phyloP scores from a whole-genome alignment of 108 stramenopile species.

The Fragilaria crotonensis region DNA sequence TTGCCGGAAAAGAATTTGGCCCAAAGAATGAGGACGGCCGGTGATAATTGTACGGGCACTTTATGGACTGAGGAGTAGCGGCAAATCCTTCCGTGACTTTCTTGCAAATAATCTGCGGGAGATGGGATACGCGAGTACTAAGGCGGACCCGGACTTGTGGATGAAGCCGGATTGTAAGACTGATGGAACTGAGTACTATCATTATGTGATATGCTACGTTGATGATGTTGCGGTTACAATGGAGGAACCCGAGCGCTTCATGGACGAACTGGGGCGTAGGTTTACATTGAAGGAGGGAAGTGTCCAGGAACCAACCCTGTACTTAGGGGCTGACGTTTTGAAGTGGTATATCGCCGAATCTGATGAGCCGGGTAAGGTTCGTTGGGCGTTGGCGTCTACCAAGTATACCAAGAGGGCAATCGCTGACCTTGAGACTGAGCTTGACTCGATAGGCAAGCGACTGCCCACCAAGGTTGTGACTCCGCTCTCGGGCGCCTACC shows the following conservation, averaged over 20 bases:
- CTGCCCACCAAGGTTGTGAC: too few species aligned
- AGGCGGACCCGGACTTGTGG: constrained; percentile 28
- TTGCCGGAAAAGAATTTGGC: too few species aligned
- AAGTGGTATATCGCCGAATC: background rate
- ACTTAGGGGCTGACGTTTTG: constrained; percentile 11
- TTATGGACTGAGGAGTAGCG: constrained; percentile 27
- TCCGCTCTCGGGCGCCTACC: too few species aligned
- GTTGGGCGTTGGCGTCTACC: constrained; percentile 10
- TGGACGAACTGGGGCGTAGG: background rate
- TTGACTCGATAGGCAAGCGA: too few species aligned
- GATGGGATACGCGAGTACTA: constrained; percentile 20
- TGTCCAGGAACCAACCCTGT: constrained; percentile 7
- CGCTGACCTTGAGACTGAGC: too few species aligned
- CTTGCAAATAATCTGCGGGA: constrained; percentile 21
- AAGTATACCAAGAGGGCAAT: constrained; percentile 14
- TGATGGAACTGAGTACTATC: constrained; percentile 13
- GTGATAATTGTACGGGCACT: too few species aligned
- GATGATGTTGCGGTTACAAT: constrained; percentile 8
- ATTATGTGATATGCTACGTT: constrained; percentile 21
- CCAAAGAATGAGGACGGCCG: too few species aligned
- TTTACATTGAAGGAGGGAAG: constrained; percentile 11
- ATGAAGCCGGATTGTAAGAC: background rate
- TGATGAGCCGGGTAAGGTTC: constrained; percentile 1
- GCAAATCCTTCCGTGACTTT: constrained; percentile 8
- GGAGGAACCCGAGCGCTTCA: background rate